Evolutionary conservation across 164 flowering plant genomes (phyloP), one percentile per base, ranked within the genome.

Genomic region (Annona squamosa): DNA sequence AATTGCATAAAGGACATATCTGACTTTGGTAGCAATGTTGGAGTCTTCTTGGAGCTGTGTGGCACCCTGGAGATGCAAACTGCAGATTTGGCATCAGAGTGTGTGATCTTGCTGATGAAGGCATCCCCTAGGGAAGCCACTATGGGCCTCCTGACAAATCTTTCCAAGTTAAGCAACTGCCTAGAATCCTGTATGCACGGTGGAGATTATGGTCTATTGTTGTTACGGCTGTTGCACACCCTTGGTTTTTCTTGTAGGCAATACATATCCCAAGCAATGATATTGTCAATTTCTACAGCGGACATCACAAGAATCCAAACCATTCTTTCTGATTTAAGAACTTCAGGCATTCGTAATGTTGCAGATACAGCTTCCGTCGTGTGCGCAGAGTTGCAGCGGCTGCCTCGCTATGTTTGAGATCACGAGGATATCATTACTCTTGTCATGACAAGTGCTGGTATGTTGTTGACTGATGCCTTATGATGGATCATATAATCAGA

Each of bases 81-180:
- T 73, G 85, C 93, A 48, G 94, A 91, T 79, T 74, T 95, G 73
- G 98, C 97, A 74, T 95, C 99, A 1, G 98, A 95, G 72, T 93
- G 97, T 77, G 76, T 90, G 59, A 81, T 88, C 46, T 74, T 95
- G 81, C 75, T 90, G 76, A 80, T 93, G 26, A 88, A 82, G 86
- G 93, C 86, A 56, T 91, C 96, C 68, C 90, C 97, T 61, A 90
- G 98, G 78, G 99, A 94, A 81, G 97, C 88, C 69, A 87, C 97
- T 1, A 86, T 86, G 9, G 89, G 91, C 26, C 80, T 95, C 45
- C 83, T 95, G 13, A 86, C 92, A 64, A 93, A 89, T 78, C 91
- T 91, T 70, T 76, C 87, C n/a, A 93, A 87, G 81, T 86, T 86
- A n/a, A 75, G 74, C 65, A 73, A 67, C 16, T 77, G 88, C 67